Conservation (phyloP, 331 rosid species). For the Pyracantha coccinea region DNA sequence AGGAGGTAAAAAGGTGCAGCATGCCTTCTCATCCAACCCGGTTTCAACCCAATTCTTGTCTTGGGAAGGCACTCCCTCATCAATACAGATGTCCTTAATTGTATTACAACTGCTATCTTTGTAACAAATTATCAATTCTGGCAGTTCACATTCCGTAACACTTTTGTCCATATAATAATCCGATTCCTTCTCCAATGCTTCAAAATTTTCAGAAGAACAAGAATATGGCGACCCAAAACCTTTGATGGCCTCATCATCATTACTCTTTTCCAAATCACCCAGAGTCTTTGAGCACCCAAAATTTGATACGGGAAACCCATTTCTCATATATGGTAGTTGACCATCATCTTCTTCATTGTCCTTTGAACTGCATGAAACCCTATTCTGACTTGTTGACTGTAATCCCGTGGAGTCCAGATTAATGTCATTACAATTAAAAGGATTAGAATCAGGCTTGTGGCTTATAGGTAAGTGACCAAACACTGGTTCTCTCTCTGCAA, state of each 20-base stretch:
- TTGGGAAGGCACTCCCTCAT: constrained; percentile 48
- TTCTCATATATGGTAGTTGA: constrained; percentile 15
- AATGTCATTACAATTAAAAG: constrained; percentile 33
- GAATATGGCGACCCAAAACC: constrained; percentile 22
- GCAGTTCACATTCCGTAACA: constrained; percentile 47
- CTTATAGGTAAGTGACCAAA: constrained; percentile 35
- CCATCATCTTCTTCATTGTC: constrained; percentile 21
- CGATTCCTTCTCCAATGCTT: constrained; percentile 19
- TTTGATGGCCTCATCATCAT: constrained; percentile 2
- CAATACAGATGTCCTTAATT: constrained; percentile 83
- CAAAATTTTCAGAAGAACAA: constrained; percentile 15
- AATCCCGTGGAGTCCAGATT: constrained; percentile 22
- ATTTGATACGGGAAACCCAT: constrained; percentile 18
- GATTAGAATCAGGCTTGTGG: constrained; percentile 30
- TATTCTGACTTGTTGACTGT: constrained; percentile 30
- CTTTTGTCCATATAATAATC: constrained; percentile 45
- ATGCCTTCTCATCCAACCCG: constrained; percentile 23
- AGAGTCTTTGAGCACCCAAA: constrained; percentile 13
- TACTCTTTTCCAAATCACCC: constrained; percentile 20
- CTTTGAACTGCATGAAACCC: constrained; percentile 18
- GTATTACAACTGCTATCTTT: constrained; percentile 41
- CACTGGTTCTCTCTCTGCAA: constrained; percentile 59
- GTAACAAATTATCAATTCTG: constrained; percentile 44
- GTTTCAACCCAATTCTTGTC: constrained; percentile 44
- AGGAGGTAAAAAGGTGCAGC: constrained; percentile 17